Evolutionary conservation across 83 land plant genomes (phyloP).

Genomic region (Isoetes engelmannii): DNA sequence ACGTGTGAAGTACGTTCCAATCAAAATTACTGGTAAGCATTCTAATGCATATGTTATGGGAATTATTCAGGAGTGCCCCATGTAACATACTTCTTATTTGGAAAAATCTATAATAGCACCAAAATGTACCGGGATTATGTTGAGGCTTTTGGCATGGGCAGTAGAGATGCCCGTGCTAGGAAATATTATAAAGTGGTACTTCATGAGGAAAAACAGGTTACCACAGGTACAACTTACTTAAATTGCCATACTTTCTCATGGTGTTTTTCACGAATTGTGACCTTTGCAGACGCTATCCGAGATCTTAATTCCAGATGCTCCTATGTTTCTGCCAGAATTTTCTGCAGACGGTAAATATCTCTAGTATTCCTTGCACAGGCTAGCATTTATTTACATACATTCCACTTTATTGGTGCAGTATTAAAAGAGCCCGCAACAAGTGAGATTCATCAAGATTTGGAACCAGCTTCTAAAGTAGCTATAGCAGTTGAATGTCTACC

Average conservation of each 20-base stretch:
- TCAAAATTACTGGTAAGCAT: constrained; percentile 8
- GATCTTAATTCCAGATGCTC: constrained; percentile 23
- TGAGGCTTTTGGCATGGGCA: not conserved
- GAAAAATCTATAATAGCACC: constrained; percentile 1
- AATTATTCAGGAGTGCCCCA: not conserved
- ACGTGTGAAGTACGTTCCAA: constrained; percentile 4
- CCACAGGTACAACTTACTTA: constrained; percentile 14
- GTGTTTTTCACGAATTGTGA: not conserved
- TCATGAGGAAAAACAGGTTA: constrained; percentile 14
- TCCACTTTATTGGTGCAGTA: constrained; percentile 9
- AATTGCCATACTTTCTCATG: not conserved
- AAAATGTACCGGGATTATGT: not conserved
- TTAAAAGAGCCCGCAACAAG: constrained; percentile 18
- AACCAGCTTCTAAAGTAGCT: constrained; percentile 17
- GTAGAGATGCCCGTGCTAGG: not conserved
- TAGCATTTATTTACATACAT: not conserved
- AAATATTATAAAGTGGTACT: constrained; percentile 4
- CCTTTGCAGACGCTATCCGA: constrained; percentile 16
- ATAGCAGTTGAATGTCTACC: constrained; percentile 29
- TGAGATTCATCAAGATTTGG: constrained; percentile 6
- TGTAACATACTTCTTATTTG: not conserved
- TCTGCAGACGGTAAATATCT: constrained; percentile 15
- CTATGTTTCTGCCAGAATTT: constrained; percentile 28
- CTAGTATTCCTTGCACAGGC: not conserved
- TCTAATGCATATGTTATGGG: no score